phyloP scores from a whole-genome alignment of 768 basidiomycete genomes.

The Phallus indusiatus region DNA sequence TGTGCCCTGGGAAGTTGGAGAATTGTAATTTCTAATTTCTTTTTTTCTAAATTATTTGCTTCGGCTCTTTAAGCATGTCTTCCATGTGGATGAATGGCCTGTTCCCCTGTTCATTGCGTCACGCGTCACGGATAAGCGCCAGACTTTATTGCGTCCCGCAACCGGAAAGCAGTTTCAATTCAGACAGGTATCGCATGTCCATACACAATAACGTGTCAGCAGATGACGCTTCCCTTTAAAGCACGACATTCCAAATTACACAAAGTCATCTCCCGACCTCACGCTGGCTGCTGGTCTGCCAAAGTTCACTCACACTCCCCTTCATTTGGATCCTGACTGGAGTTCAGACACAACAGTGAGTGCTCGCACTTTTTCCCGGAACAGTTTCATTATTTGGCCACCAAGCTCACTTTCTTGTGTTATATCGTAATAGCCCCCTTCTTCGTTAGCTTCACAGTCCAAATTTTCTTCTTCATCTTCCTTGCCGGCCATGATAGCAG shows the following conservation, averaged over 20 bases:
- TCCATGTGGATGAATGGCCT: not conserved
- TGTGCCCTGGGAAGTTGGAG: conserved; percentile 73
- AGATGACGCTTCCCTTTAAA: not conserved
- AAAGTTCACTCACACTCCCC: not conserved
- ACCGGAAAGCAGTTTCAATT: not conserved
- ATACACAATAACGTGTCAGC: not conserved
- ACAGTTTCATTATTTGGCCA: not conserved
- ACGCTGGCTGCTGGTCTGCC: not conserved
- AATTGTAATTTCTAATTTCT: conserved; percentile 52
- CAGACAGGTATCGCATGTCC: not conserved
- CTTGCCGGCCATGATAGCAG: not conserved
- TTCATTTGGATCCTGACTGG: not conserved
- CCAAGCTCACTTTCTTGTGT: not conserved
- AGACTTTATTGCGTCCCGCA: no score
- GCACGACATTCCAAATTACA: not conserved
- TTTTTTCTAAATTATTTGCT: not conserved
- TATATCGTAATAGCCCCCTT: not conserved
- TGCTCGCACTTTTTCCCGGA: not conserved
- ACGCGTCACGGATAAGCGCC: no score
- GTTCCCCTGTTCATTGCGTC: no score
- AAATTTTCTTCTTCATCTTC: not conserved
- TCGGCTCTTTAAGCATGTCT: not conserved
- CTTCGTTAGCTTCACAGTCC: not conserved
- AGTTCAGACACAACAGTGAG: not conserved
- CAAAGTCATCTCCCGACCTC: not conserved